Base-by-base conservation (phyloP, 768 basidiomycete genomes). In the Hysterangium stoloniferum region DNA sequence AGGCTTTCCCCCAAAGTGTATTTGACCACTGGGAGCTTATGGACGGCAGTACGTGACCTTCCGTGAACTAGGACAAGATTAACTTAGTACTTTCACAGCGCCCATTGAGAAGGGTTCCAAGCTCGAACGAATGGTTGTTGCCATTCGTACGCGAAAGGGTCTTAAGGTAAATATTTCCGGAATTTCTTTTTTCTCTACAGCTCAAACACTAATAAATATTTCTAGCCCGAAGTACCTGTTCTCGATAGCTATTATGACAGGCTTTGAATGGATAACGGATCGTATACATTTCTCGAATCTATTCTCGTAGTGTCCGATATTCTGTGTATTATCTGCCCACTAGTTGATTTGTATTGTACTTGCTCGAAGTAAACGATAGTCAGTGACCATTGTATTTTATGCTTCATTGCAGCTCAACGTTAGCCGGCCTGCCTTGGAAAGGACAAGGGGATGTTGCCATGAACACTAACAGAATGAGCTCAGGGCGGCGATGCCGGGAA, bases 1-100 rank as follows among this genome's bases (percentile, higher is more conserved):
- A 99, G 74, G 96, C 96, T 57, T 98, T 97, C 91, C 94, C 96
- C 44, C 96, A 97, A 70, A 66, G 73, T 62, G 93, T 94, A 63
- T 86, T 95, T 63, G 93, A 94, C 64, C 91, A 93, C 68, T 92
- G 89, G 87, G 85, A 90, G 62, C 54, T 82, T 56, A 88, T 92
- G 86, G 72, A 67, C 58, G 88, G 89, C 64, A 76, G 85, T 86
- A 62, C 68, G 85, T 72, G 17, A 50, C 50, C 15, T 61, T 48
- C 48, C 52, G 31, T 41, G 28, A 38, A 4, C 27, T 54, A 28
- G n/a, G n/a, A n/a, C n/a, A n/a, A n/a, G n/a, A 56, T 52, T 36
- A n/a, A 32, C 31, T 11, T 6, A 42, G 20, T 49, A 45, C 22
- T 55, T 48, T 59, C 80, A 17, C 46, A 66, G 86, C 81, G 57